These are phyloP conservation scores for Hypoxylon sp. DNA, from an alignment of 2,329 filamentous ascomycete species.

Conservation along the genomic window DNA sequence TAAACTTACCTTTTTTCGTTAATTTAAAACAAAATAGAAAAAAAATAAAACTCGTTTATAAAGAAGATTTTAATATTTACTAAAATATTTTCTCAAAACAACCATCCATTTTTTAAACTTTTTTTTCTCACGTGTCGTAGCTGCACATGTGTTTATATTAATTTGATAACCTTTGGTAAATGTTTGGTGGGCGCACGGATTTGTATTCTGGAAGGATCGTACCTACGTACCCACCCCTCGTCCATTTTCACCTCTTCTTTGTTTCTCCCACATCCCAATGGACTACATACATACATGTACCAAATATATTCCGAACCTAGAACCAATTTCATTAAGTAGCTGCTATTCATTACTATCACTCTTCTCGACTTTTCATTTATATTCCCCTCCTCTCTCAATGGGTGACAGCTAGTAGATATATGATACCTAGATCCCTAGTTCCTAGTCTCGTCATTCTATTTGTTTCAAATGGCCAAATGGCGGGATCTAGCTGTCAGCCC, in stretches of 20 bases:
- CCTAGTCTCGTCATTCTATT: slow-evolving; percentile 38
- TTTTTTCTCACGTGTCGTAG: too few species aligned
- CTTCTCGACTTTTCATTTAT: slow-evolving; percentile 14
- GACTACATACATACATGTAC: background rate
- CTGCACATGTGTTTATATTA: too few species aligned
- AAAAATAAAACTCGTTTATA: too few species aligned
- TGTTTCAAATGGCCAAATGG: slow-evolving; percentile 37
- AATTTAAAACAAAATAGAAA: too few species aligned
- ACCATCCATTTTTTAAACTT: too few species aligned
- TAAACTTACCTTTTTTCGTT: too few species aligned
- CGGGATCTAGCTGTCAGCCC: slow-evolving; percentile 37
- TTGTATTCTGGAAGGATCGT: background rate
- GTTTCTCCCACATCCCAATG: slow-evolving; percentile 11
- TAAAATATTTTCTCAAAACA: too few species aligned
- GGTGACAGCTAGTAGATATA: slow-evolving; percentile 10
- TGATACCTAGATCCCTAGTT: slow-evolving; percentile 13
- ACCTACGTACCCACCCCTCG: slow-evolving; percentile 1
- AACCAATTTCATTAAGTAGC: slow-evolving; percentile 23
- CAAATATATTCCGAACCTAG: slow-evolving; percentile 6
- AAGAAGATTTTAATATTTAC: too few species aligned
- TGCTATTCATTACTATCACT: background rate
- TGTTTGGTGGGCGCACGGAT: too few species aligned
- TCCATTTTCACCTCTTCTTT: slow-evolving; percentile 2
- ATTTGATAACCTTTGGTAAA: too few species aligned
- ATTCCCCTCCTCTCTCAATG: background rate